phyloP scores from a whole-genome alignment of 73 alveolate genomes.

The Breviolum minutum region DNA sequence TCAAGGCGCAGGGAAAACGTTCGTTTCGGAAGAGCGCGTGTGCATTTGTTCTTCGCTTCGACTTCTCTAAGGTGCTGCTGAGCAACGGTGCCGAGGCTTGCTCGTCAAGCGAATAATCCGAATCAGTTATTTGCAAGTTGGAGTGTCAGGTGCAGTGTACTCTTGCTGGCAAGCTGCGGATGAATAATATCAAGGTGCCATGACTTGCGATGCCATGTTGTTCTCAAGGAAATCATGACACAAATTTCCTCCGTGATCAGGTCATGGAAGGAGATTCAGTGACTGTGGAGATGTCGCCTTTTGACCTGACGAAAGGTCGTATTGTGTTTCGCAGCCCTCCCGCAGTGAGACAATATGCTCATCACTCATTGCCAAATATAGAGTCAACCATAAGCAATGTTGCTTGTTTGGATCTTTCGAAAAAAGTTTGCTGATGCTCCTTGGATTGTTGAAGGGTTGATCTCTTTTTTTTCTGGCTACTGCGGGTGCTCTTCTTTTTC shows the following conservation, averaged over 20 bases:
- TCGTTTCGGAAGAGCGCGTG: not conserved
- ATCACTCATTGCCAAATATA: too few relatives aligned
- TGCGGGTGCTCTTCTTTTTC: too few relatives aligned
- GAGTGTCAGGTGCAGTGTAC: conserved; percentile 65
- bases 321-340: conserved; percentile 33
- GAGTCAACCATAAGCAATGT: too few relatives aligned
- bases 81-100: conserved; percentile 77
- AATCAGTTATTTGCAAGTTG: not conserved
- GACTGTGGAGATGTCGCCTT: conserved; percentile 92
- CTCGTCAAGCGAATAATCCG: not conserved
- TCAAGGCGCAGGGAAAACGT: conserved; percentile 36
- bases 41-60: too few relatives aligned
- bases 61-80: conserved; percentile 22
- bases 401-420: too few relatives aligned
- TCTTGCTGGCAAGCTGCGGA: conserved; percentile 92
- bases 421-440: too few relatives aligned
- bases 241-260: not conserved
- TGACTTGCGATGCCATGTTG: not conserved
- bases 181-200: conserved; percentile 67
- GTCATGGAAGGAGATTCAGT: conserved; percentile 86
- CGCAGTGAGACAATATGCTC: too few relatives aligned
- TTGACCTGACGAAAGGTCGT: conserved; percentile 77
- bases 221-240: too few relatives aligned
- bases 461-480: too few relatives aligned
- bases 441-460: too few relatives aligned